These are phyloP conservation scores for Pisolithus albus DNA, from an alignment of 768 basidiomycete genomes.

Conservation along the genomic window DNA sequence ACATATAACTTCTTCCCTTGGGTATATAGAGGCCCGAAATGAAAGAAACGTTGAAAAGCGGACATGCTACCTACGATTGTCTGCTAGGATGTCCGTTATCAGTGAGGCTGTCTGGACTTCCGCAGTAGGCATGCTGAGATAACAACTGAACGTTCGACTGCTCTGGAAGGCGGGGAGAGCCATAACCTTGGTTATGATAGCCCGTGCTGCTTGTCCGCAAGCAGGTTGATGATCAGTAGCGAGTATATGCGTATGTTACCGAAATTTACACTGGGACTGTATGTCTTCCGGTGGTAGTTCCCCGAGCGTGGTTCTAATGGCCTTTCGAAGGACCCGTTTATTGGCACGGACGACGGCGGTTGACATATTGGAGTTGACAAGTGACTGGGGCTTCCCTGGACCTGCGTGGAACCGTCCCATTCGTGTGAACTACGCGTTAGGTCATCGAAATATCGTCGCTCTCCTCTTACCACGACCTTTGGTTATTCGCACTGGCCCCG, in stretches of 20 bases:
- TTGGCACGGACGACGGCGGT: conserved; percentile 31
- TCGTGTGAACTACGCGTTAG: too few species aligned
- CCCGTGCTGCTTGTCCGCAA: conserved; percentile 15
- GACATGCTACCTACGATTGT: conserved; percentile 36
- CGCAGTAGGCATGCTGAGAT: conserved; percentile 70
- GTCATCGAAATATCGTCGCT: too few species aligned
- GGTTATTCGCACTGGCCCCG: conserved; percentile 20
- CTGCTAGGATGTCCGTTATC: conserved; percentile 44
- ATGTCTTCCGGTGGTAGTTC: conserved; percentile 38
- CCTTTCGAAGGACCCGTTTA: conserved; percentile 51
- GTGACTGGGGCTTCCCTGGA: too few species aligned
- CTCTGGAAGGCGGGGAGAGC: conserved; percentile 44
- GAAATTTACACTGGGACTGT: conserved; percentile 53
- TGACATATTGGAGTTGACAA: background rate
- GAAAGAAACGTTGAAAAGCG: background rate
- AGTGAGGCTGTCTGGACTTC: conserved; percentile 58
- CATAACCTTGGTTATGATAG: conserved; percentile 42
- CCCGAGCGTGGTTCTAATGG: conserved; percentile 39
- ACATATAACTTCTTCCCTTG: conserved; percentile 64
- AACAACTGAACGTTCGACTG: conserved; percentile 58
- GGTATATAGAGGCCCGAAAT: background rate
- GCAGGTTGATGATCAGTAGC: conserved; percentile 2
- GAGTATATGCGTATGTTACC: background rate
- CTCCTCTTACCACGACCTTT: too few species aligned
- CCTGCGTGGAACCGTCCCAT: too few species aligned